Conservation (phyloP, 2,329 filamentous ascomycete species). For the Neofusicoccum umdonicola region DNA sequence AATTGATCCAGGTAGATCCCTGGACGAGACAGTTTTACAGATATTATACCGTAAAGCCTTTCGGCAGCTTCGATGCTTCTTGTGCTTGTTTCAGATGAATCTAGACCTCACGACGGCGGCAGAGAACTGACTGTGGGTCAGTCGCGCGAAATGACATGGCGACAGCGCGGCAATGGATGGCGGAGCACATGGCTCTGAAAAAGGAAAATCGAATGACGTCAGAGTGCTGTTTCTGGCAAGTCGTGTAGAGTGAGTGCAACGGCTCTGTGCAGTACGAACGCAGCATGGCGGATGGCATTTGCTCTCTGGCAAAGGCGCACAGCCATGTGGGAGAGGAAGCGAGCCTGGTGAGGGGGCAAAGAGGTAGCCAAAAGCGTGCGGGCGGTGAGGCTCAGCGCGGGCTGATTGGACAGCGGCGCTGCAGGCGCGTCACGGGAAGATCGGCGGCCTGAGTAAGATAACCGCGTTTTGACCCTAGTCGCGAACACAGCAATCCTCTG, state of each 20-base stretch:
- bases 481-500: conserved; percentile 15
- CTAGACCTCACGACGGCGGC: background rate
- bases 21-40: background rate
- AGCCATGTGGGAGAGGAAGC: conserved; percentile 5
- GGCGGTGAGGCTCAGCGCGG: background rate
- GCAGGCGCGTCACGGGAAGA: conserved; percentile 14
- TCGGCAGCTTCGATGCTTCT: background rate
- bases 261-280: background rate
- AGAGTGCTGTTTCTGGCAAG: background rate
- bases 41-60: background rate
- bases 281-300: background rate
- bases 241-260: background rate
- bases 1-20: background rate
- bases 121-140: no score
- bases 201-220: conserved; percentile 10
- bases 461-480: conserved; percentile 8
- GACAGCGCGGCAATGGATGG: background rate
- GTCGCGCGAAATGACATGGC: background rate
- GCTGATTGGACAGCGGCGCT: background rate
- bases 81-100: background rate
- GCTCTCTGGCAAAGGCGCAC: background rate
- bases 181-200: background rate
- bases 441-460: conserved; percentile 12
- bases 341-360: conserved; percentile 10
- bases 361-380: background rate